Percentiles rank a stretch among this genome's conserved stretches.
Evolutionary conservation across 2,329 filamentous ascomycete genomes (phyloP).

Genomic region (Penicillium sp.): DNA sequence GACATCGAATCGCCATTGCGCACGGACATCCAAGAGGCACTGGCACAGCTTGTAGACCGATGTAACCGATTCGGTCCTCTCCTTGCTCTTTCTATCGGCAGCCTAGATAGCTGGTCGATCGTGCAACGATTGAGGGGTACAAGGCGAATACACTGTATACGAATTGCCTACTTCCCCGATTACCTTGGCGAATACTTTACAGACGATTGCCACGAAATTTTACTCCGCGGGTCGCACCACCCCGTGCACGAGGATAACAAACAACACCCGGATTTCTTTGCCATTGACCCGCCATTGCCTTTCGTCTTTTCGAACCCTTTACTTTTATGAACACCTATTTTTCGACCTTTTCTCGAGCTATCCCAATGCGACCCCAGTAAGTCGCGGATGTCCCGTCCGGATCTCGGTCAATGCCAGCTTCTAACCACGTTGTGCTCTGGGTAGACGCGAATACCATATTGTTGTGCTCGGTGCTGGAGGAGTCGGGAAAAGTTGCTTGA

Average conservation of each 20-base stretch:
- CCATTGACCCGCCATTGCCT: constrained; percentile 3
- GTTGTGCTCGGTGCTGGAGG: constrained; percentile 80
- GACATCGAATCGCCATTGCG: constrained; percentile 12
- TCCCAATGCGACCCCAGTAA: constrained; percentile 38
- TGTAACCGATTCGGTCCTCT: constrained; percentile 18
- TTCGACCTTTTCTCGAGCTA: background rate
- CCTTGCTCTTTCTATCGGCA: constrained; percentile 11
- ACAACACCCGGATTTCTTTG: background rate
- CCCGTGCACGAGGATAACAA: background rate
- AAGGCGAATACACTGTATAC: constrained; percentile 1
- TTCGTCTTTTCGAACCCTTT: background rate
- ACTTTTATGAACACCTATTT: background rate
- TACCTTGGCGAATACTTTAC: background rate
- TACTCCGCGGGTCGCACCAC: background rate
- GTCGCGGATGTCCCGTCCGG: constrained; percentile 12
- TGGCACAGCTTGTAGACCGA: constrained; percentile 14
- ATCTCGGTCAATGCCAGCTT: constrained; percentile 6
- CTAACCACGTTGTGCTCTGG: constrained; percentile 17
- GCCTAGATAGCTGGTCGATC: constrained; percentile 10
- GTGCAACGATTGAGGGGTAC: constrained; percentile 9
- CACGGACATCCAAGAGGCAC: constrained; percentile 17
- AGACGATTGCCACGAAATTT: background rate
- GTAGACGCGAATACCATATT: constrained; percentile 72
- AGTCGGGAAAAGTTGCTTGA: constrained; percentile 88
- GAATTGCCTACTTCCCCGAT: background rate